Evolutionary conservation across 306 rosid species (phyloP), one percentile per base, ranked within the genome.

Genomic region (Canavalia gladiata): DNA sequence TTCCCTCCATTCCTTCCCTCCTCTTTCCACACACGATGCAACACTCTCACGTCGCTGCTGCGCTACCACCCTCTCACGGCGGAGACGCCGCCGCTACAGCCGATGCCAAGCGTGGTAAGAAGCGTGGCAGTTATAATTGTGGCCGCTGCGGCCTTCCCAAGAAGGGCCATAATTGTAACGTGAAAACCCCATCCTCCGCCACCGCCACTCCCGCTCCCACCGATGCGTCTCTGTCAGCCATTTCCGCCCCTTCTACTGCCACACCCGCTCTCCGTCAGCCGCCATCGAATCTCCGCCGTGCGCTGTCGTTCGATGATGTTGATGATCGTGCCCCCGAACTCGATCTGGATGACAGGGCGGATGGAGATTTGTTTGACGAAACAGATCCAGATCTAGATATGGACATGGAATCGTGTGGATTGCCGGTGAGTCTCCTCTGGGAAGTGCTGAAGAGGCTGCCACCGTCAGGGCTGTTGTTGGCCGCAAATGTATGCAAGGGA

Each of bases 121-220:
- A 84, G 76, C 94, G 99, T 0, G 99, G 99, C 4, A 87, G 86
- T 58, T 96, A 96, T 73, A 92, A 85, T 87, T 96, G 99, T 28
- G 94, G 99, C 49, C 94, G 97, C 0, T 96, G 99, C 10, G 98
- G 98, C 10, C 90, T 78, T 0, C 99, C 99, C 0, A 93, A 96
- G 83, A 93, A 90, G 49, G 99, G 99, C 11, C 98, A 96, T 57
- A 49, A 42, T 77, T 96, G 99, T 76, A 82, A 90, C 81, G 1
- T 87, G 28, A 39, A 69, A 74, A 45, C 82, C 31, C 82, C 86
- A 6, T 1, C 60, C 18, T 52, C 85, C 11, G 54, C 45, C 51
- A 1, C 77, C 46, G 35, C 65, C 30, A 42, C 82, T 9, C 11
- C 72, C 3, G 78, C 84, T 0, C 74, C 92, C 0, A 31, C 85